Evolutionary conservation across 169 alveolate genomes (phyloP).

Genomic region (Pseudocohnilembus persalinus): DNA sequence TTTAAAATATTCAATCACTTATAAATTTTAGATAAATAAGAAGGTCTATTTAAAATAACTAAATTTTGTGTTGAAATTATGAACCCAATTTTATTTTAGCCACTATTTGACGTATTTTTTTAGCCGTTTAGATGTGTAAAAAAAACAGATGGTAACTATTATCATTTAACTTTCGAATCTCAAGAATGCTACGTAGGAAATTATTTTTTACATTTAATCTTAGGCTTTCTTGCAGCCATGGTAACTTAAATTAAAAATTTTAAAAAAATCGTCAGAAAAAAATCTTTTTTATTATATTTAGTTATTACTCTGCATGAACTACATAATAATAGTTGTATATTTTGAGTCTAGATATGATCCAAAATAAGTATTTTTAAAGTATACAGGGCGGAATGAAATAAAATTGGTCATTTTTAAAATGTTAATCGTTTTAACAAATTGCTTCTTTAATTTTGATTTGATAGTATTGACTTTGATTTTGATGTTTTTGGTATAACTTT

Average conservation of each 20-base stretch:
- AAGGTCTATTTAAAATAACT: not conserved
- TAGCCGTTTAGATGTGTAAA: constrained; percentile 23
- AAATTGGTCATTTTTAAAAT: constrained; percentile 29
- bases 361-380: constrained; percentile 29
- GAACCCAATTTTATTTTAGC: constrained; percentile 28
- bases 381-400: constrained; percentile 41
- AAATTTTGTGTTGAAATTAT: constrained; percentile 26
- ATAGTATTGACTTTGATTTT: constrained; percentile 28
- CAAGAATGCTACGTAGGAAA: constrained; percentile 39
- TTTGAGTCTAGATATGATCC: constrained; percentile 40
- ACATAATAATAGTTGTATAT: constrained; percentile 25
- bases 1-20: not conserved
- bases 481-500: constrained; percentile 15
- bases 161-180: constrained; percentile 23
- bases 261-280: not conserved
- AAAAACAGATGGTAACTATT: not conserved
- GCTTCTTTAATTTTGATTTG: constrained; percentile 17
- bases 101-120: constrained; percentile 33
- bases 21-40: constrained; percentile 4
- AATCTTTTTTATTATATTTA: no score
- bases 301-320: not conserved
- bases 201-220: constrained; percentile 37
- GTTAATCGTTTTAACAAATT: constrained; percentile 24
- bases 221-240: constrained; percentile 26
- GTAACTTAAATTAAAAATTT: not conserved